These are phyloP conservation scores for Globisporangium sylvaticum DNA, from an alignment of 352 stramenopile species.

Conservation along the genomic window DNA sequence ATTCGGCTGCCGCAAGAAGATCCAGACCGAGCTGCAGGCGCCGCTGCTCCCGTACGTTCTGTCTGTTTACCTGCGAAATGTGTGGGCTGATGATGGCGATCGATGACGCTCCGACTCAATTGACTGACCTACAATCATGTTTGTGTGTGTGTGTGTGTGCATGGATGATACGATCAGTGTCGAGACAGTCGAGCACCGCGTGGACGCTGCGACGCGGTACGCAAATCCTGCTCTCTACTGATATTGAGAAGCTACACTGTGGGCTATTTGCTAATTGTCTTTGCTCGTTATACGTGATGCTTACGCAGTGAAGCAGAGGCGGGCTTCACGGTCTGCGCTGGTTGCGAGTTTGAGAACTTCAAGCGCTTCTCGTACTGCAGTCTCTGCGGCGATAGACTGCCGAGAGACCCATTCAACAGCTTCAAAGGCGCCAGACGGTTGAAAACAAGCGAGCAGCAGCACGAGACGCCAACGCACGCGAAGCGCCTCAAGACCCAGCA, in stretches of 20 bases:
- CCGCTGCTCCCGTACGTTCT: slow-evolving; percentile 40
- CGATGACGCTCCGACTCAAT: background rate
- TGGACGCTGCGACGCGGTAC: slow-evolving; percentile 49
- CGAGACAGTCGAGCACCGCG: slow-evolving; percentile 54
- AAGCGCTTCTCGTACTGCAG: slow-evolving; percentile 58
- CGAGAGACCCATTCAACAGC: background rate
- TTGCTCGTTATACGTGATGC: no score
- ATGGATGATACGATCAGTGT: slow-evolving; percentile 15
- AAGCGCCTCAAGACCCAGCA: slow-evolving; percentile 4
- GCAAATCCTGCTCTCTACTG: background rate
- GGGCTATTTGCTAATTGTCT: background rate
- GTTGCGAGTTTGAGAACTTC: slow-evolving; percentile 77
- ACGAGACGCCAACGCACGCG: background rate
- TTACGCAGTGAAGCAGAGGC: slow-evolving; percentile 60
- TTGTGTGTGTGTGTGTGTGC: background rate
- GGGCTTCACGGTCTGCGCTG: slow-evolving; percentile 39
- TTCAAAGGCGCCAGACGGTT: background rate
- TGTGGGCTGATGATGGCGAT: background rate
- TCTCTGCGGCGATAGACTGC: slow-evolving; percentile 57
- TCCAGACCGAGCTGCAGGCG: slow-evolving; percentile 41
- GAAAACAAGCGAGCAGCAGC: slow-evolving; percentile 6
- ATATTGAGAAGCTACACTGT: background rate
- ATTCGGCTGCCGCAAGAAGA: slow-evolving; percentile 39
- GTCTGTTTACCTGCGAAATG: background rate
- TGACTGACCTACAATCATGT: background rate